Evolutionary conservation across 176 grass and related monocot genomes (phyloP).

Genomic region (Ensete ventricosum): DNA sequence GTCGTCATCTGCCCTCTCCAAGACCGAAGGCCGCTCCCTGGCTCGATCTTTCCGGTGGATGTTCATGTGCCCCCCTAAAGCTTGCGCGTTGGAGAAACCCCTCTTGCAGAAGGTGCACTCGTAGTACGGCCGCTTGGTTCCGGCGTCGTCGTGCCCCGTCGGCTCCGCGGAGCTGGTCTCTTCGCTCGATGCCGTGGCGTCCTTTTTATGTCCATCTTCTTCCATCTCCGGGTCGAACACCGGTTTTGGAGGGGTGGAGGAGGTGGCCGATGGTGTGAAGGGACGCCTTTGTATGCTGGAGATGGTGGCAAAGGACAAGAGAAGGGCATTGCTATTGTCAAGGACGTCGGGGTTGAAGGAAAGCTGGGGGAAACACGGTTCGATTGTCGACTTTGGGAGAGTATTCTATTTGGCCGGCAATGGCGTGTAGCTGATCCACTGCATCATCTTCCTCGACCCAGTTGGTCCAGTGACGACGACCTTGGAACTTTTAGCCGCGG

Average conservation of each 20-base stretch:
- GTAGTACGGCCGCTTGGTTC: slow-evolving; percentile 37
- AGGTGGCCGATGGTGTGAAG: not conserved
- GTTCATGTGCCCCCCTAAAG: slow-evolving; percentile 90
- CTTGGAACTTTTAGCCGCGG: too few species aligned
- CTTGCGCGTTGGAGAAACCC: slow-evolving; percentile 74
- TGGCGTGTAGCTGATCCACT: not conserved
- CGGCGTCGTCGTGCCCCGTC: not conserved
- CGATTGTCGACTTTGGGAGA: not conserved
- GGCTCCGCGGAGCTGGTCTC: not conserved
- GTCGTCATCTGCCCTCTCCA: not conserved
- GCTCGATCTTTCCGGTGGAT: slow-evolving; percentile 47
- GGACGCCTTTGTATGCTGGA: too few species aligned
- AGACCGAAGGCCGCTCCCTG: not conserved
- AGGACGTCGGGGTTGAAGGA: not conserved
- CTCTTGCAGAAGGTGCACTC: slow-evolving; percentile 75
- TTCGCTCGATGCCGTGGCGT: not conserved
- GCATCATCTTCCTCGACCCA: not conserved
- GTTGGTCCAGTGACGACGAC: not conserved
- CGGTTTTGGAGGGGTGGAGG: not conserved
- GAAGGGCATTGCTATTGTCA: too few species aligned
- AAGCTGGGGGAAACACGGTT: not conserved
- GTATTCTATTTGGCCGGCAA: not conserved
- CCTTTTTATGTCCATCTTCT: not conserved
- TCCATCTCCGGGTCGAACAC: not conserved
- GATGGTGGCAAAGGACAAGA: too few species aligned